Evolutionary conservation across 1,284 basidiomycete species (phyloP), one percentile per base, ranked within the genome.

Genomic region (Trichosporon sp.): DNA sequence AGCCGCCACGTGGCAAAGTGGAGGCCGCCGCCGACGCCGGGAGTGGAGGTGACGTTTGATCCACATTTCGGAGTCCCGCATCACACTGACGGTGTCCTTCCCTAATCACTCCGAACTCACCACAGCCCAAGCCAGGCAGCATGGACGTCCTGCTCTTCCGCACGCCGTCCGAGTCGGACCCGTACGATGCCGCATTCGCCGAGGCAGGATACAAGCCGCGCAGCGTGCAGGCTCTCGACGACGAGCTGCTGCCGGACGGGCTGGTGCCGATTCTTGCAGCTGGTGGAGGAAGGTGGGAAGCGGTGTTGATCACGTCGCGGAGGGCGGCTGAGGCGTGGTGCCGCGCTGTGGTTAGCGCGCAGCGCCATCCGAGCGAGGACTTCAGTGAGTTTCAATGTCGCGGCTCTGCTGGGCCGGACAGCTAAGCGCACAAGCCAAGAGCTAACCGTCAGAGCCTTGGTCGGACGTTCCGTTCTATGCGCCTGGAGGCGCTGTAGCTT

Each of bases 261-360:
- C 65, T 78, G 3, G 49, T 16, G 7, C 46, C 52, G 0, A 31
- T 67, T n/a, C 34, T 75, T 10, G 23, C 27, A 5, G 33, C 56
- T 1, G 68, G 61, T 33, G 65, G 56, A 4, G 61, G 46, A 8
- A 10, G 49, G 21, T 76, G 73, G 72, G 66, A 72, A 59, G 76
- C 68, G 1, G 71, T 74, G 40, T 57, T 78, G 0, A 69, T 74
- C 13, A 74, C 71, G 7, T 69, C 65, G 33, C 70, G 71, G 40
- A 59, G 76, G 3, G 72, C 73, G 10, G 76, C 69, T 1, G 73
- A 75, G 37, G 73, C 69, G 9, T 78, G 75, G 74, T 59, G 67
- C 6, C 40, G 57, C 21, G 73, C 73, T 11, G 66, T 59, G 14
- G 2, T 29, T 4, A 25, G 44, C 27, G n/a, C 13, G 54, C 52